Conservation (phyloP, 345 rosid species). For the rapeseed (Brassica napus) region DNA sequence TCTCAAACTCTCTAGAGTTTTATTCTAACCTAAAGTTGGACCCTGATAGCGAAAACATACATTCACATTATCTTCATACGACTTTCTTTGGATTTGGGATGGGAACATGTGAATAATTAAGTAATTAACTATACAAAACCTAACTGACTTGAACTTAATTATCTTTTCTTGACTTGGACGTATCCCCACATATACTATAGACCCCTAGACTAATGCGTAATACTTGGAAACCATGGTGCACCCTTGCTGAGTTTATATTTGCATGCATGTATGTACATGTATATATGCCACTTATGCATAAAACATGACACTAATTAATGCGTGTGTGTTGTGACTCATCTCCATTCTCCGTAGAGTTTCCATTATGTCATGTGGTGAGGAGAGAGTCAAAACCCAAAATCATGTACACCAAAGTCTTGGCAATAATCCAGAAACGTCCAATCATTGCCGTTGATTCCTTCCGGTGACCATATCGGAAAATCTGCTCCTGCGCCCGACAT, state of each 20-base stretch:
- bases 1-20: not conserved
- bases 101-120: not conserved
- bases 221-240: constrained; percentile 20
- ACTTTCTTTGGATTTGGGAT: not conserved
- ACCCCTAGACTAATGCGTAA: constrained; percentile 7
- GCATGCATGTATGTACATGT: not conserved
- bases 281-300: not conserved
- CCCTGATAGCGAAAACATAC: not conserved
- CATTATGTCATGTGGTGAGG: constrained; percentile 12
- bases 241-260: constrained; percentile 15
- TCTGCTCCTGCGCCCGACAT: constrained; percentile 6
- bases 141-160: not conserved
- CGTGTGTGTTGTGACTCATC: not conserved
- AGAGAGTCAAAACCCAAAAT: constrained; percentile 67
- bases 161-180: constrained; percentile 14
- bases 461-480: constrained; percentile 42
- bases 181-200: constrained; percentile 13
- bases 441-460: constrained; percentile 30
- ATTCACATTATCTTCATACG: not conserved
- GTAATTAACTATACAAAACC: not conserved
- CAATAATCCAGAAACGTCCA: constrained; percentile 47
- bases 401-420: constrained; percentile 85
- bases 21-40: constrained; percentile 10
- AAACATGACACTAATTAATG: not conserved
- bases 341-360: constrained; percentile 18